Base-by-base conservation (phyloP, 192 early-diverging fungal genomes). In the Coemansia sp. region DNA sequence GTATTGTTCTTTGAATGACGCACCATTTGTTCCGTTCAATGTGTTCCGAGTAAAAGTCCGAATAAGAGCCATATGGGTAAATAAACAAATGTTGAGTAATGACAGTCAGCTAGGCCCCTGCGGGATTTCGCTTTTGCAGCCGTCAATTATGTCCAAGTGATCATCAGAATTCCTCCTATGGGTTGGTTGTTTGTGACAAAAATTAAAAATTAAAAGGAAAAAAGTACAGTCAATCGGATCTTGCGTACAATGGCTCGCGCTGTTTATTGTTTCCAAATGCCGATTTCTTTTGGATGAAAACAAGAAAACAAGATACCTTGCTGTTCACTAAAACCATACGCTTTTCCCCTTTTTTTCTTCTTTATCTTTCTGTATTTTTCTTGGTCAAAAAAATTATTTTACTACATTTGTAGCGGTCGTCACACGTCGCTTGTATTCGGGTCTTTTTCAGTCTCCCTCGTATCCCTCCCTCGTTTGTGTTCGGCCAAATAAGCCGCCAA, bases 1-100 rank as follows among this genome's bases (percentile, higher is more conserved):
- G 92, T 98, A 73, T 95, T 95, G 79, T 96, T 96, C 68, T 95
- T 98, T 16, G 93, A 95, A 78, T 98, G 95, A 15, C 93, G 89
- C 48, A 89, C 87, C 89, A 93, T 93, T 11, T 59, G 51, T 39
- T 26, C n/a, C 14, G 8, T 15, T 20, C 33, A 4, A 7, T 33
- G 9, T 55, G 6, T 12, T 55, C 52, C 21, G 24, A 55, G 26
- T 30, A 30, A 55, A 55, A 41, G 6, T 23, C 26, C 21, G 24
- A 55, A 55, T 55, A 55, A 26, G 4, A 6, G 24, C 4, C 16
- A 24, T 55, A 14, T 55, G 44, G 14, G 1, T 14, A 41, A 41
- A 41, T 11, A 41, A 12, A 41, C 7, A 41, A 41, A 46, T 46
- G 44, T 18, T 11, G 44, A 45, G 14, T 16, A 45, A 12, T 16